These are phyloP conservation scores for Arthrobotrys pseudoclavata DNA, from an alignment of 2,329 filamentous ascomycete species.

Conservation along the genomic window DNA sequence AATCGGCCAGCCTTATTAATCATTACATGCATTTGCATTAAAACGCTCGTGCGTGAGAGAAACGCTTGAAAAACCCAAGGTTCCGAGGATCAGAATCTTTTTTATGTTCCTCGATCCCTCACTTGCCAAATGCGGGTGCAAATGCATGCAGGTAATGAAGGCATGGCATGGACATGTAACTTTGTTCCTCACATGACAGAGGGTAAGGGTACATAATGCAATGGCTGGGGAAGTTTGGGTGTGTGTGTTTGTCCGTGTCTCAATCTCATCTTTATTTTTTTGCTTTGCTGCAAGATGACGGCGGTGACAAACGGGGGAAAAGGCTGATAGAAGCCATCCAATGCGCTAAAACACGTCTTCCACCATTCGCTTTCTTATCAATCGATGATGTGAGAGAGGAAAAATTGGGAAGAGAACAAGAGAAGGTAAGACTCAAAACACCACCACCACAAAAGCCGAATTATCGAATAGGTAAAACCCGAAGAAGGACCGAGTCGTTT, in stretches of 20 bases:
- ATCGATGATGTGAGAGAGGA: conserved; percentile 2
- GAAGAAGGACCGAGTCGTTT: conserved; percentile 23
- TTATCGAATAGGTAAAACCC: conserved; percentile 25
- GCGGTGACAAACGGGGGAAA: conserved; percentile 57
- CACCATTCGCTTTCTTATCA: conserved; percentile 17
- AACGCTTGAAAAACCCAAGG: not conserved
- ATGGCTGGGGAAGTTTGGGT: not conserved
- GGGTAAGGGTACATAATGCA: conserved; percentile 27
- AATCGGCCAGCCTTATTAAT: conserved; percentile 12
- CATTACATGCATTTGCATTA: conserved; percentile 2
- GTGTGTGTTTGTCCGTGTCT: conserved; percentile 8
- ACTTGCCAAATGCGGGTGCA: not conserved
- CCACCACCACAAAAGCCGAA: conserved; percentile 1
- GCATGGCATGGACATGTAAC: conserved; percentile 2
- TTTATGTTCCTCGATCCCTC: not conserved
- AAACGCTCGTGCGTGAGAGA: conserved; percentile 20
- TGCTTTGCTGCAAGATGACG: conserved; percentile 55
- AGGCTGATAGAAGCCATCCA: conserved; percentile 26
- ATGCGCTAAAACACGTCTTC: conserved; percentile 55
- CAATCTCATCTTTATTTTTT: conserved; percentile 24
- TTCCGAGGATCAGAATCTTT: conserved; percentile 1
- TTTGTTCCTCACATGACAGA: conserved; percentile 7
- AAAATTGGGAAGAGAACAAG: conserved; percentile 5
- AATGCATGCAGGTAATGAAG: not conserved
- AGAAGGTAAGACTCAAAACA: not conserved